Evolutionary conservation across 768 basidiomycete species (phyloP).

Genomic region (Xerocomus spinulosus): DNA sequence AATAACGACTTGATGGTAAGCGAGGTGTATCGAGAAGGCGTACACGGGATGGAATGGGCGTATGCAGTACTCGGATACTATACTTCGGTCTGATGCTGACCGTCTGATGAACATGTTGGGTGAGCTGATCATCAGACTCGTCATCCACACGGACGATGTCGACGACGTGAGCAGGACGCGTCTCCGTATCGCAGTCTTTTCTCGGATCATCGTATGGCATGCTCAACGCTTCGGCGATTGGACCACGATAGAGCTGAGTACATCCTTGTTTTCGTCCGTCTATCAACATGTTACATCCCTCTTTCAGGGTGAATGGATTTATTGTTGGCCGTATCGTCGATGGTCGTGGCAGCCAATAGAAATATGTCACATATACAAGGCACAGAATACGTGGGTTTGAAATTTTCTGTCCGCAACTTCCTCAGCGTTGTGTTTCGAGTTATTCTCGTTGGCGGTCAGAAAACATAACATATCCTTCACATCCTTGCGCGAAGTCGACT

Average conservation of each 20-base stretch:
- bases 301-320: no score
- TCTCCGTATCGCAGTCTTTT: no score
- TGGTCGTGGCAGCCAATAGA: background rate
- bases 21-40: background rate
- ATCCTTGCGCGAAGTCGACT: background rate
- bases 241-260: background rate
- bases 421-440: background rate
- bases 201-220: no score
- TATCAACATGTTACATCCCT: background rate
- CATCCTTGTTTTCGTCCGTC: background rate
- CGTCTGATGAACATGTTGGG: no score
- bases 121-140: no score
- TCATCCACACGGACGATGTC: no score
- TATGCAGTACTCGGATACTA: background rate
- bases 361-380: background rate
- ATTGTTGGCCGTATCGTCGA: no score
- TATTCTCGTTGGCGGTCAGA: slow-evolving; percentile 1
- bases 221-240: background rate
- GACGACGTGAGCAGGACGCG: no score
- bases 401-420: background rate
- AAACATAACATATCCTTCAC: background rate
- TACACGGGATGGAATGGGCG: background rate
- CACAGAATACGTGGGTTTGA: background rate
- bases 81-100: background rate
- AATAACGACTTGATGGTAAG: background rate